These are phyloP conservation scores for Capsicum chinense DNA, from an alignment of 257 asterid genomes.

Conservation along the genomic window DNA sequence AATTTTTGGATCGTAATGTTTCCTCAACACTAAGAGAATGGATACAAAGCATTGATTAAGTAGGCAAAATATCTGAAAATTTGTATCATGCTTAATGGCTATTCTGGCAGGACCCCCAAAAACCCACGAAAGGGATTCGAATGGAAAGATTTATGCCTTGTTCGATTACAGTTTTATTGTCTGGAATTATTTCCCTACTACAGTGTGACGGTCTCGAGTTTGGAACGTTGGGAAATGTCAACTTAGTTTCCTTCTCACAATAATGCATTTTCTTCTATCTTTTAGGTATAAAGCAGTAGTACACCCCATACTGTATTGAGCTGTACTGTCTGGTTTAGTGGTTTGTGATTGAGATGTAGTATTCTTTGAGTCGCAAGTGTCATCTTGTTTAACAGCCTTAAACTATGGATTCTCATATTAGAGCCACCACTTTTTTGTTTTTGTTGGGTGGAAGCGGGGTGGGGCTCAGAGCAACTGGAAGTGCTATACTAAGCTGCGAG, in stretches of 20 bases:
- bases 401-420: not conserved
- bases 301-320: not conserved
- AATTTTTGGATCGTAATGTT: not conserved
- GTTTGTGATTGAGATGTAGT: not conserved
- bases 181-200: not conserved
- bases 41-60: not conserved
- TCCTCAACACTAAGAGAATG: not conserved
- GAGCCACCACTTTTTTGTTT: not conserved
- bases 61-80: not conserved
- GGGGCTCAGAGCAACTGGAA: not conserved
- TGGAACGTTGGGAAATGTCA: not conserved
- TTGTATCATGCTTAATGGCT: not conserved
- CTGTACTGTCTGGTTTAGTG: not conserved
- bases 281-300: not conserved
- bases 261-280: not conserved
- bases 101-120: not conserved
- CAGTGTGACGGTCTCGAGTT: not conserved
- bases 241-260: constrained; percentile 5
- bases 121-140: not conserved
- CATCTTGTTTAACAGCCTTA: not conserved
- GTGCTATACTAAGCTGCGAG: not conserved
- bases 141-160: not conserved
- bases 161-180: not conserved
- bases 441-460: not conserved
- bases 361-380: not conserved